Percentiles rank a stretch among this genome's conserved stretches.
Evolutionary conservation across 1,139 yeast species (phyloP).

Genomic region (Kurtzmaniella natalensis): DNA sequence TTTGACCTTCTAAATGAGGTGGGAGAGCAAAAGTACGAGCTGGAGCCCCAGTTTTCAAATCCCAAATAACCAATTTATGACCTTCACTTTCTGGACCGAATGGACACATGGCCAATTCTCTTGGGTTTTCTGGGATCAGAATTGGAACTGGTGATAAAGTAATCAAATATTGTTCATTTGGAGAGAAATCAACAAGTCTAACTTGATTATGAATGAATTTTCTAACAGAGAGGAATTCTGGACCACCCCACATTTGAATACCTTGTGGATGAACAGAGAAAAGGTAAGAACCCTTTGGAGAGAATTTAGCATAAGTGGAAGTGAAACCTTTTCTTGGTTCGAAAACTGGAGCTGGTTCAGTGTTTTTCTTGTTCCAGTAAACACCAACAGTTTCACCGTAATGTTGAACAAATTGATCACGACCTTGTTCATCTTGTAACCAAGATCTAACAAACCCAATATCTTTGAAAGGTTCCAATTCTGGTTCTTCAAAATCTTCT

Average conservation of each 20-base stretch:
- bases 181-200: slow-evolving; percentile 86
- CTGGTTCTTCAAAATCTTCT: slow-evolving; percentile 67
- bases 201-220: slow-evolving; percentile 89
- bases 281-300: slow-evolving; percentile 89
- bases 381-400: slow-evolving; percentile 78
- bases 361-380: slow-evolving; percentile 79
- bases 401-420: slow-evolving; percentile 88
- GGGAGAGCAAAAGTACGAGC: slow-evolving; percentile 89
- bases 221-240: slow-evolving; percentile 64
- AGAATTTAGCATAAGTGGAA: slow-evolving; percentile 80
- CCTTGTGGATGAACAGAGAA: slow-evolving; percentile 93
- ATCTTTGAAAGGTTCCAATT: slow-evolving; percentile 62
- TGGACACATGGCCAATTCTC: slow-evolving; percentile 65
- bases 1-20: slow-evolving; percentile 64
- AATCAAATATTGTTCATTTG: slow-evolving; percentile 84
- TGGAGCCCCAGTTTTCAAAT: slow-evolving; percentile 76
- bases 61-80: slow-evolving; percentile 94
- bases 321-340: slow-evolving; percentile 85
- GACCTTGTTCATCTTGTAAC: slow-evolving; percentile 84
- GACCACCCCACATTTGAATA: slow-evolving; percentile 95
- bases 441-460: slow-evolving; percentile 83
- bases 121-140: slow-evolving; percentile 61
- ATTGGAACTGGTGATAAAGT: slow-evolving; percentile 90
- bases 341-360: slow-evolving; percentile 71
- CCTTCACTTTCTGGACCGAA: slow-evolving; percentile 88